Base-by-base conservation (phyloP, 345 rosid genomes). In the Eutrema heterophyllum region DNA sequence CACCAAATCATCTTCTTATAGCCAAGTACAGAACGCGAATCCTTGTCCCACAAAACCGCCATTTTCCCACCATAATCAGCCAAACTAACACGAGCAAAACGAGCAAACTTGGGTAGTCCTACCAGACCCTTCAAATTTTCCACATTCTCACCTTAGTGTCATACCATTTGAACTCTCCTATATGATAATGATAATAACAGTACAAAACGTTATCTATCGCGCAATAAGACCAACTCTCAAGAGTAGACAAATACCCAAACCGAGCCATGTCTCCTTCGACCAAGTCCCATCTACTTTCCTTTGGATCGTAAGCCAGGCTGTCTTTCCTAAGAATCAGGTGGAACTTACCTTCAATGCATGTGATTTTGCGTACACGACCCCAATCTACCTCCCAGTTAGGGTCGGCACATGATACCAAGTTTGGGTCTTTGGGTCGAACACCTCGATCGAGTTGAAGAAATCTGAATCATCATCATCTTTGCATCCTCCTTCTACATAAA, bases 401-500 rank as follows among this genome's bases (percentile, higher is more conserved):
- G 9, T 1, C n/a, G n/a, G 36, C 10, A 13, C 45, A 4, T 16
- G 44, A 6, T 43, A 14, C 96, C 96, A 90, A 7, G 50, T 27
- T 43, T 71, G 64, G 3, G 62, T 68, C 39, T 55, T 57, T 7
- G 86, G 77, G 39, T 88, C 87, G 14, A 77, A 84, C 26, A 81
- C 93, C 78, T 88, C 91, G 4, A 91, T 89, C 88, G 89, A 86
- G 38, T 84, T 70, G 64, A 51, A 80, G n/a, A 84, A 80, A 5
- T 53, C 86, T 30, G 9, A 45, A 45, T 77, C 64, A 62, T 48
- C n/a, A n/a, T n/a, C n/a, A n/a, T n/a, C n/a, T n/a, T n/a, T n/a
- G n/a, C n/a, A n/a, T n/a, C n/a, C 93, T 0, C 93, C 97, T 48
- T 81, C 73, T n/a, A 90, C 90, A 35, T 85, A 88, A 14, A 90